Evolutionary conservation across 163 green algal genomes (phyloP).

Genomic region (Trebouxia gelatinosa): DNA sequence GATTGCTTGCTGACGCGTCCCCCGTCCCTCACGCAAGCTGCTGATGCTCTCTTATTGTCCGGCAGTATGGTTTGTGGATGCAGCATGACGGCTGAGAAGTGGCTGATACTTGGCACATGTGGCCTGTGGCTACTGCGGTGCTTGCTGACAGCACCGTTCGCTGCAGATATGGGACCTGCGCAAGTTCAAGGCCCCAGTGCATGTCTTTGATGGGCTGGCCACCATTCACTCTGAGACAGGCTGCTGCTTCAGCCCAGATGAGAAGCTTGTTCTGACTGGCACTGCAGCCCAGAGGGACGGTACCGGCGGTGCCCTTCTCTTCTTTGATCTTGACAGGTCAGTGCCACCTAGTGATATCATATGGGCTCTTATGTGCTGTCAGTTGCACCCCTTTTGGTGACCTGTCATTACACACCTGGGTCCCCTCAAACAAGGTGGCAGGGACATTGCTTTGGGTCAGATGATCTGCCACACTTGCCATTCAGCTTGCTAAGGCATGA

Average conservation of each 20-base stretch:
- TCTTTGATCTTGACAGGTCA: conserved; percentile 60
- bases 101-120: no score
- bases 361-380: not conserved
- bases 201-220: conserved; percentile 60
- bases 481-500: not conserved
- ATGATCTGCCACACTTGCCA: no score
- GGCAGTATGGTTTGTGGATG: no score
- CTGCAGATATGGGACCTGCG: conserved; percentile 74
- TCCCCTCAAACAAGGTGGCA: no score
- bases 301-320: conserved; percentile 42
- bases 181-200: conserved; percentile 74
- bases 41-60: no score
- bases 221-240: conserved; percentile 66
- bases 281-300: conserved; percentile 38
- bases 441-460: no score
- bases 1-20: no score
- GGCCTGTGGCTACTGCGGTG: no score
- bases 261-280: conserved; percentile 62
- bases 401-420: no score
- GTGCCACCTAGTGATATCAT: not conserved
- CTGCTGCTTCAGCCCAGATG: conserved; percentile 80
- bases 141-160: no score
- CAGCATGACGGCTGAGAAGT: no score
- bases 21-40: no score
- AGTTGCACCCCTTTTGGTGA: not conserved